Evolutionary conservation across 148 eudicot genomes (phyloP).

Genomic region (Rheum nobile): DNA sequence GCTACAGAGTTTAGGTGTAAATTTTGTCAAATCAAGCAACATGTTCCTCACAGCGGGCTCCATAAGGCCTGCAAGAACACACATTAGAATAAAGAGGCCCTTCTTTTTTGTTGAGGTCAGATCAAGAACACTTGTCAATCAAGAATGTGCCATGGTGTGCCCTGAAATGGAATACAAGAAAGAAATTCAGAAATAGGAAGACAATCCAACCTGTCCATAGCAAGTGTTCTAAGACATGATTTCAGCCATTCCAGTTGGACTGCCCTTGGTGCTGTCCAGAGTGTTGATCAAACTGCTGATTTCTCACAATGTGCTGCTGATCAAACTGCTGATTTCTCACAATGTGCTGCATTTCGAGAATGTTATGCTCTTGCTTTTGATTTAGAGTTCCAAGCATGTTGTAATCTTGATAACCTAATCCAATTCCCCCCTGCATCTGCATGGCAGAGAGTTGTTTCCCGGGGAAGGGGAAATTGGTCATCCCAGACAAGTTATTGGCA

Average conservation of each 20-base stretch:
- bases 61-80: conserved; percentile 20
- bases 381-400: conserved; percentile 22
- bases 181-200: conserved; percentile 20
- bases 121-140: not conserved
- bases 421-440: conserved; percentile 29
- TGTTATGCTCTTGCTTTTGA: conserved; percentile 18
- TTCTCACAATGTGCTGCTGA: conserved; percentile 14
- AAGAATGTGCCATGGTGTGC: no score
- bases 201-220: conserved; percentile 6
- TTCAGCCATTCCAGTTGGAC: conserved; percentile 37
- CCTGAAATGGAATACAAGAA: not conserved
- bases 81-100: not conserved
- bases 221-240: conserved; percentile 32
- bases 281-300: conserved; percentile 28
- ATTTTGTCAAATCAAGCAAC: conserved; percentile 23
- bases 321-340: conserved; percentile 31
- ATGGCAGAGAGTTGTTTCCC: conserved; percentile 34
- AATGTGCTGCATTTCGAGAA: conserved; percentile 27
- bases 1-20: conserved; percentile 24
- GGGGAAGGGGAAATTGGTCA: conserved; percentile 42
- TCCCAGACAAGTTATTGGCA: conserved; percentile 24
- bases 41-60: conserved; percentile 26
- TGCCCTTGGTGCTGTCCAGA: conserved; percentile 36
- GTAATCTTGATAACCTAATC: conserved; percentile 22
- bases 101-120: not conserved